Conservation (phyloP, 2,329 filamentous ascomycete species). For the Aureobasidium sp. region DNA sequence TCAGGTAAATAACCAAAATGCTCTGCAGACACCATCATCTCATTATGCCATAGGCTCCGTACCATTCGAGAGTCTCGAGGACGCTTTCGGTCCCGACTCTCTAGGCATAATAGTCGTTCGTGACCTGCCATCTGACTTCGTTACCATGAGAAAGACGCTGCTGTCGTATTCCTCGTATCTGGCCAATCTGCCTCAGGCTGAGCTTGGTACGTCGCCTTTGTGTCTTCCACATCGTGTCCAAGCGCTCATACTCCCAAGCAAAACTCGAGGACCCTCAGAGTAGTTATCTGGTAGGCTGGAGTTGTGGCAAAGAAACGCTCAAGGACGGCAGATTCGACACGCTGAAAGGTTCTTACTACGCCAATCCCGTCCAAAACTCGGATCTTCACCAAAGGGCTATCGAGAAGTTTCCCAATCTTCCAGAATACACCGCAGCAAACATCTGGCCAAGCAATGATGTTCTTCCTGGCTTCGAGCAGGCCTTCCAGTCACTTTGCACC, state of each 20-base stretch:
- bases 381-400: conserved; percentile 51
- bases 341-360: conserved; percentile 76
- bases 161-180: conserved; percentile 86
- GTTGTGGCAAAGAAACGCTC: conserved; percentile 72
- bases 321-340: conserved; percentile 72
- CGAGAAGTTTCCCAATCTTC: conserved; percentile 57
- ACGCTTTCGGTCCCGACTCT: conserved; percentile 84
- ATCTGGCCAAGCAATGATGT: conserved; percentile 68
- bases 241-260: conserved; percentile 22
- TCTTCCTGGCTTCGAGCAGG: conserved; percentile 67
- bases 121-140: conserved; percentile 68
- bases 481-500: conserved; percentile 67
- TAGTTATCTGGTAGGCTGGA: conserved; percentile 65
- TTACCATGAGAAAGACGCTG: conserved; percentile 61
- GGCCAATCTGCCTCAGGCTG: conserved; percentile 64
- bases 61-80: conserved; percentile 59
- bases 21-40: conserved; percentile 16
- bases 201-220: conserved; percentile 53
- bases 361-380: conserved; percentile 57
- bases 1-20: conserved; percentile 16
- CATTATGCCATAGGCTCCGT: conserved; percentile 48
- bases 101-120: conserved; percentile 91
- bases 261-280: conserved; percentile 44
- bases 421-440: conserved; percentile 85
- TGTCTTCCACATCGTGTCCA: not conserved